Base-by-base conservation (phyloP, 805 yeast species). In the Spathaspora sp. region DNA sequence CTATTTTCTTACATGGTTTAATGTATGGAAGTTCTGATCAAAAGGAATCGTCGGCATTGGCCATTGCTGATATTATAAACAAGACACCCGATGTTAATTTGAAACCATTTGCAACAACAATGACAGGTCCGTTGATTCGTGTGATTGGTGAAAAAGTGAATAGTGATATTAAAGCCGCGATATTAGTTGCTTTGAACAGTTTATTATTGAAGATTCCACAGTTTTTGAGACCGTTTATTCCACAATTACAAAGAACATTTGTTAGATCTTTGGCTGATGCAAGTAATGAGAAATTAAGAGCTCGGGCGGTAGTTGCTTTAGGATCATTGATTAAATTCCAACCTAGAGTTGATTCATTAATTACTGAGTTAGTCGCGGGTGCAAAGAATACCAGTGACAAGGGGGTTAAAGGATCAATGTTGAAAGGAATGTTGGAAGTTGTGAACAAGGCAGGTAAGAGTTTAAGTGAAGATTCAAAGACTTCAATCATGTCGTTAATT, bases 121-220 rank as follows among this genome's bases (percentile, higher is more conserved):
- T 96, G 56, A 92, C 97, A 26, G 99, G 99, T 72, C 99, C 99
- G 40, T 79, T 94, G 64, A 94, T 94, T 70, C 90, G 99, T 78
- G 96, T 93, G 51, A 89, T 93, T 64, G 99, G 99, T 63, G 99
- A 94, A 69, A 84, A 97, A 68, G 93, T 89, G 58, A 81, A 86
- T 16, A 80, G 96, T 55, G 97, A 91, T 59, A 89, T 94, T 60
- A 94, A 94, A 76, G 86, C 96, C 38, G 96, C 97, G n/a, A 93
- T 96, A 59, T 77, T 94, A 62, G 78, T 79, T 55, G 96, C 98
- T 0, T 79, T 96, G 67, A 87, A 87, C 63, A 81, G 81, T 56
- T 73, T 96, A 63, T 83, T 94, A 61, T 72, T 72, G 20, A 88
- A 90, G 74, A 87, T 93, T 59, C 97, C 99, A 1, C 89, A 87